Evolutionary conservation across 768 basidiomycete species (phyloP), one percentile per base, ranked within the genome.

Genomic region (Pleurotus cornucopiae): DNA sequence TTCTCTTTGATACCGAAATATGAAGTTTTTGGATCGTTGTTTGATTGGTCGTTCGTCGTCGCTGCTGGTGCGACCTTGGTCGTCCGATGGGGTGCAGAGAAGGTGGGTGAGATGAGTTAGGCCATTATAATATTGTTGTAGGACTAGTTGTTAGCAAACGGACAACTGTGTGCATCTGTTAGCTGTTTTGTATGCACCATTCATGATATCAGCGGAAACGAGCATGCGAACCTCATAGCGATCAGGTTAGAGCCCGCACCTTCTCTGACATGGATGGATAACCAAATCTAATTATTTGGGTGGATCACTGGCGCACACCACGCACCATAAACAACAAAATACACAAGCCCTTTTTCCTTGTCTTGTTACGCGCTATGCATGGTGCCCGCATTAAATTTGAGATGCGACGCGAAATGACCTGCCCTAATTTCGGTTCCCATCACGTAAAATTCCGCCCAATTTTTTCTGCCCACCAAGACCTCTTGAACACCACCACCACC

Each of bases 1-100:
- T 90, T 92, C 64, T 70, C 82, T 13, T 86, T 85, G 2, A 80
- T 92, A 21, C 90, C 90, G 0, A 78, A 79, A 44, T 91, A 85
- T 60, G 81, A 87, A 59, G 75, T 88, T 13, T 91, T 91, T 61
- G 87, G 86, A 14, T 71, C 81, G 2, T 71, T 90, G 38, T 92
- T 91, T 63, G 89, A 92, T 66, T 82, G 81, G 74, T 73, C 84
- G 18, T 90, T 90, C 69, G 70, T 92, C 23, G 25, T 82, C 3
- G 76, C 85, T n/a, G 84, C 86, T 2, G 72, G 62, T 1, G 70
- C 67, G 5, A 82, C 78, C 6, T 73, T 71, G 7, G 60, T 74
- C 2, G 66, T 75, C n/a, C 74, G 80, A 46, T 91, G 89, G 88
- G 73, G 73, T 14, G 75, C 75, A 23, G 75, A 79, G 54, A 73